Percentiles rank a stretch among this genome's conserved stretches.
Evolutionary conservation across 768 basidiomycete species (phyloP).

Genomic region (Thelephora ganbajun): DNA sequence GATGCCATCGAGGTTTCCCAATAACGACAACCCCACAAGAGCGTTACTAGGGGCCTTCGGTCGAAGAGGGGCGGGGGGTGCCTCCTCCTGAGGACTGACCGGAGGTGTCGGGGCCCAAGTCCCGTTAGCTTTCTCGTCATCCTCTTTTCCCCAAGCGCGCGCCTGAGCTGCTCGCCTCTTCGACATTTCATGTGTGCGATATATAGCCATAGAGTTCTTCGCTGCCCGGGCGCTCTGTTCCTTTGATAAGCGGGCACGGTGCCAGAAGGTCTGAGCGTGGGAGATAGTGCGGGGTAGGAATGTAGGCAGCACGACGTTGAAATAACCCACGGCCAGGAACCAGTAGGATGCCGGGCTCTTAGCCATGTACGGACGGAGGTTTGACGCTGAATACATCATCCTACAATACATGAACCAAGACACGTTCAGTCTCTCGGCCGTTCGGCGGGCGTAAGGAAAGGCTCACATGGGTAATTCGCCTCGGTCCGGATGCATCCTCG

Average conservation of each 20-base stretch:
- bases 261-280: slow-evolving; percentile 49
- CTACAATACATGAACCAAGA: slow-evolving; percentile 16
- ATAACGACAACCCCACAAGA: slow-evolving; percentile 64
- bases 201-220: slow-evolving; percentile 45
- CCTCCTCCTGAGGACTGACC: slow-evolving; percentile 10
- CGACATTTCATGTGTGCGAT: slow-evolving; percentile 54
- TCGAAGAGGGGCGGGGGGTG: slow-evolving; percentile 10
- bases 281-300: slow-evolving; percentile 38
- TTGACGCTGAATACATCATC: slow-evolving; percentile 81
- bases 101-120: slow-evolving; percentile 21
- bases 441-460: background rate
- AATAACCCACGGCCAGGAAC: slow-evolving; percentile 72
- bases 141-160: slow-evolving; percentile 58
- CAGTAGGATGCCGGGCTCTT: slow-evolving; percentile 47
- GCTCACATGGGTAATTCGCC: slow-evolving; percentile 42
- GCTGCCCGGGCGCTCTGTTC: slow-evolving; percentile 51
- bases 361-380: slow-evolving; percentile 43
- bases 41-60: slow-evolving; percentile 40
- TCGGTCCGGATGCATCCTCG: slow-evolving; percentile 28
- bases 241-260: slow-evolving; percentile 55
- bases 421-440: background rate
- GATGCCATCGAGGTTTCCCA: slow-evolving; percentile 76
- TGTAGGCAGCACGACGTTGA: slow-evolving; percentile 67
- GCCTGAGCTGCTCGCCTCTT: slow-evolving; percentile 44
- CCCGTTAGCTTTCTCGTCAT: slow-evolving; percentile 46